These are phyloP conservation scores for Microbotryum saponariae DNA, from an alignment of 1,284 basidiomycete genomes.

Conservation along the genomic window DNA sequence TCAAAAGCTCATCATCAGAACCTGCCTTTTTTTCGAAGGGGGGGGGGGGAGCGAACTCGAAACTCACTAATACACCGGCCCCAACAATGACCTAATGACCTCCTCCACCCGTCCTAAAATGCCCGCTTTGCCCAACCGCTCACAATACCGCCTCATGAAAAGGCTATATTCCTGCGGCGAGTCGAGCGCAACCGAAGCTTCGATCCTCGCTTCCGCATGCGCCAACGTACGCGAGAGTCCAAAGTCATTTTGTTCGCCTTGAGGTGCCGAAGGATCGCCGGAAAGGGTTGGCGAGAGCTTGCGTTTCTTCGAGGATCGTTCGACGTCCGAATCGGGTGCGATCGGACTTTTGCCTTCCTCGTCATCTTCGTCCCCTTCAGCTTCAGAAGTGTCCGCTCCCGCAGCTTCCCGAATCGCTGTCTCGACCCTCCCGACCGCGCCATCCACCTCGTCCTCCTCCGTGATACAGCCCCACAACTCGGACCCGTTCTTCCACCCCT, in stretches of 20 bases:
- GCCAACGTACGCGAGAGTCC: slow-evolving; percentile 65
- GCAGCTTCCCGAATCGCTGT: slow-evolving; percentile 35
- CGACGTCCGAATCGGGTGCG: not conserved
- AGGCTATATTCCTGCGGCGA: slow-evolving; percentile 66
- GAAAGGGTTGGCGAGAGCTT: slow-evolving; percentile 31
- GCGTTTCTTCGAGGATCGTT: not conserved
- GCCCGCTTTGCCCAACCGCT: slow-evolving; percentile 73
- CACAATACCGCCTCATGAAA: slow-evolving; percentile 65
- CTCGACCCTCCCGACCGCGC: slow-evolving; percentile 37
- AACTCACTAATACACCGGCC: slow-evolving; percentile 59
- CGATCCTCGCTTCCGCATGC: slow-evolving; percentile 71
- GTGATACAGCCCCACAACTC: slow-evolving; percentile 64
- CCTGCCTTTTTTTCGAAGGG: too few relatives aligned
- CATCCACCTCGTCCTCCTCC: not conserved
- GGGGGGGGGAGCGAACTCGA: too few relatives aligned
- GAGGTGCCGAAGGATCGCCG: slow-evolving; percentile 39
- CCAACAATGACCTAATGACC: slow-evolving; percentile 73
- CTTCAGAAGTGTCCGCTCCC: not conserved
- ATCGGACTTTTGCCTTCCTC: not conserved
- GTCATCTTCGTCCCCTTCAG: not conserved
- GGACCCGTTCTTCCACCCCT: slow-evolving; percentile 71
- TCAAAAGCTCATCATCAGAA: not conserved
- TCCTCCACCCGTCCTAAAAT: slow-evolving; percentile 79
- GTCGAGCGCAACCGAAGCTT: slow-evolving; percentile 64
- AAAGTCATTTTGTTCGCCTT: slow-evolving; percentile 60